Percentiles rank a stretch among this genome's conserved stretches.
Evolutionary conservation across 1,284 basidiomycete species (phyloP).

Genomic region (Rhodofomes roseus): DNA sequence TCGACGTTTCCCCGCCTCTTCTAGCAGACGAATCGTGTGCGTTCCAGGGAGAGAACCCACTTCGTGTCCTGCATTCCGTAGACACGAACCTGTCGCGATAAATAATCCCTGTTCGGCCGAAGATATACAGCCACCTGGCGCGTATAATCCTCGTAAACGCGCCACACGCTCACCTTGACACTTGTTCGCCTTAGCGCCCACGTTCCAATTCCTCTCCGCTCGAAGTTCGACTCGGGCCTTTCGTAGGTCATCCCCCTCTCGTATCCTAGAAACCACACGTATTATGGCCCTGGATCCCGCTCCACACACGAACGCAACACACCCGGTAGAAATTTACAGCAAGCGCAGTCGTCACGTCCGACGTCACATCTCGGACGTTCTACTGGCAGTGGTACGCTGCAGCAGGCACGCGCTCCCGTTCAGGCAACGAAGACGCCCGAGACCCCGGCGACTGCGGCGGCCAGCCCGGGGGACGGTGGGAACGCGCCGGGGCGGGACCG

Average conservation of each 20-base stretch:
- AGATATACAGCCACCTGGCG: no score
- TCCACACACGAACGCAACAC: background rate
- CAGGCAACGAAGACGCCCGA: background rate
- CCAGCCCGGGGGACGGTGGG: background rate
- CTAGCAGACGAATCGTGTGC: no score
- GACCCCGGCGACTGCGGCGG: background rate
- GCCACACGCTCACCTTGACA: background rate
- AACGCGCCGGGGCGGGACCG: background rate
- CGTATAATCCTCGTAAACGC: no score
- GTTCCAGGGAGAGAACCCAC: no score
- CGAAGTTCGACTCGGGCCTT: no score
- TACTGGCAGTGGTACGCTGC: no score
- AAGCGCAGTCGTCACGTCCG: background rate
- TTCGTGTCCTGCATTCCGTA: no score
- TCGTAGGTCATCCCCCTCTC: no score
- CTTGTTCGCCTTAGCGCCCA: background rate
- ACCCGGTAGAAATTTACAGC: background rate
- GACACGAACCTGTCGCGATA: no score
- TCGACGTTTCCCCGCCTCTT: background rate
- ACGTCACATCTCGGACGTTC: background rate
- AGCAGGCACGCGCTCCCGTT: background rate
- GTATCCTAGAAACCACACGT: background rate
- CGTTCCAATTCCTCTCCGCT: background rate
- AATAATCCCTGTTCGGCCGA: no score
- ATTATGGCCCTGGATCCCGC: background rate